phyloP scores from a whole-genome alignment of 495 filamentous ascomycete genomes.

The Arthonia radiata region DNA sequence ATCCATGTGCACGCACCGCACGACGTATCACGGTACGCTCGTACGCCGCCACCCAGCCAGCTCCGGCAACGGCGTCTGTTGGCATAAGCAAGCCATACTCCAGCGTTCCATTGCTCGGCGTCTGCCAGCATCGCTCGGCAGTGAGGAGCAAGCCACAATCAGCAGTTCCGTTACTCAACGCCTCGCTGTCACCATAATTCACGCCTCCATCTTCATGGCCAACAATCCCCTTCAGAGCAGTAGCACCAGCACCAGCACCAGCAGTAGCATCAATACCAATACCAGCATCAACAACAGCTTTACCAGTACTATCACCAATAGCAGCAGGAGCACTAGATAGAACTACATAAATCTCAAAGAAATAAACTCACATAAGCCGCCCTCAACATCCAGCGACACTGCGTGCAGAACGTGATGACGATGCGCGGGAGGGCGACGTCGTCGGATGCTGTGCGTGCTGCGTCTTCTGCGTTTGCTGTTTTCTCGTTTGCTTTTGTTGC shows the following conservation, averaged over 20 bases:
- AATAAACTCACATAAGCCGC: constrained; percentile 44
- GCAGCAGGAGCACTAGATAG: constrained; percentile 4
- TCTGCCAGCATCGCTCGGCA: too few species aligned
- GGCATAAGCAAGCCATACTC: too few species aligned
- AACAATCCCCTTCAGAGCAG: constrained; percentile 1
- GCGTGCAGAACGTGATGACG: constrained; percentile 57
- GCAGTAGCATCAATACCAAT: constrained; percentile 1
- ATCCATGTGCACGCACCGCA: too few species aligned
- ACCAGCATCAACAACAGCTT: constrained; percentile 1
- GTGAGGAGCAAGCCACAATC: too few species aligned
- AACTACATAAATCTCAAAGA: constrained; percentile 6
- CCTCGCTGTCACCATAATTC: neutral
- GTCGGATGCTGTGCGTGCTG: too few species aligned
- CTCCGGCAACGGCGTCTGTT: too few species aligned
- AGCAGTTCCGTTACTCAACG: too few species aligned
- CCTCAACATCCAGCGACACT: constrained; percentile 69
- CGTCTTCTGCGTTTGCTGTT: too few species aligned
- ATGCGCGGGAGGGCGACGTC: constrained; percentile 34
- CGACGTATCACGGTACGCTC: too few species aligned
- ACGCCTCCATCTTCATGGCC: neutral
- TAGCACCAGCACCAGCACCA: constrained; percentile 1
- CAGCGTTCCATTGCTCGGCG: too few species aligned
- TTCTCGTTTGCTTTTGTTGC: too few species aligned
- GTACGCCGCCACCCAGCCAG: too few species aligned
- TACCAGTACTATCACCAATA: constrained; percentile 1